phyloP scores from a whole-genome alignment of 345 rosid species.

The Eucalyptus tenuipes region DNA sequence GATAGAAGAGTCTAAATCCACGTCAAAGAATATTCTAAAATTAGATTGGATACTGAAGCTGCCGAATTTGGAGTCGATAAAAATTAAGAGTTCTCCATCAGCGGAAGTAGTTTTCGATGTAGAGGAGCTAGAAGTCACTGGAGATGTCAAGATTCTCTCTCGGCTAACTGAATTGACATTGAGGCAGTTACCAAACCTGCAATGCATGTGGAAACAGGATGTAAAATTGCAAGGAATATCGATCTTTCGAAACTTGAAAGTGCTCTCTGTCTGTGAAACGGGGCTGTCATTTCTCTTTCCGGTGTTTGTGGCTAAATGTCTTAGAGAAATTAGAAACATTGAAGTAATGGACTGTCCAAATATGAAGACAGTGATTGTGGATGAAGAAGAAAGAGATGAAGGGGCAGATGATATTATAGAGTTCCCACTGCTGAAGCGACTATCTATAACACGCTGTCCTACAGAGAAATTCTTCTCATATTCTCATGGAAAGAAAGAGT shows the following conservation, averaged over 20 bases:
- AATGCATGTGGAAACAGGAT: accelerated
- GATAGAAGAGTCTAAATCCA: not conserved
- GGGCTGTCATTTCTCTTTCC: not conserved
- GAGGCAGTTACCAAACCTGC: no score
- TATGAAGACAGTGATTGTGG: not conserved
- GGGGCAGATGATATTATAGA: not conserved
- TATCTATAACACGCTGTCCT: not conserved
- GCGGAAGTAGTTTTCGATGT: not conserved
- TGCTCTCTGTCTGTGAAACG: accelerated
- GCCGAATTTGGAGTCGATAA: not conserved
- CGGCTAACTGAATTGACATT: no score
- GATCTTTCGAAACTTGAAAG: not conserved
- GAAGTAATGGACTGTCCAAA: no score
- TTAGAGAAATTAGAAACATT: no score
- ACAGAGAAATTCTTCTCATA: no score
- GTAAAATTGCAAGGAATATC: not conserved
- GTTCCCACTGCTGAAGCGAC: not conserved
- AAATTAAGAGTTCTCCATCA: accelerated
- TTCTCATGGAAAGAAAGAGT: no score
- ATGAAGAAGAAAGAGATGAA: not conserved
- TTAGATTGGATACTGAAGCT: not conserved
- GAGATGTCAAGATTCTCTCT: not conserved
- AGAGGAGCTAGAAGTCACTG: accelerated
- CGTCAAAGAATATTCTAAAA: no score
- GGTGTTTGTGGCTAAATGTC: not conserved